Evolutionary conservation across 2,329 filamentous ascomycete genomes (phyloP), one percentile per base, ranked within the genome.

Genomic region (Arthroderma uncinatum): DNA sequence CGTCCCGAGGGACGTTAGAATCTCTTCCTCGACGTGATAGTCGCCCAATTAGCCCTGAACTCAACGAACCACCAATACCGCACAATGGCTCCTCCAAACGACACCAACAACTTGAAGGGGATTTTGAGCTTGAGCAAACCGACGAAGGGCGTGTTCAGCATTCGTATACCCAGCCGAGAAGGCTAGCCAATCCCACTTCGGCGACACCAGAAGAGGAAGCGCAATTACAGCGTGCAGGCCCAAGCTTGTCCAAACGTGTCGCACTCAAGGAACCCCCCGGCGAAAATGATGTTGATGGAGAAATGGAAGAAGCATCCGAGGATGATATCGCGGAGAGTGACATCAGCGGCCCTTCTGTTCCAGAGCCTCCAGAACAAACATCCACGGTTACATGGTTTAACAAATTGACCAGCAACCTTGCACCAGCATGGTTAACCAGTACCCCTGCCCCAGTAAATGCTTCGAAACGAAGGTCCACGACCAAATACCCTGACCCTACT

Each of bases 311-410:
- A 42, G 53, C 12, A 10, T 55, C n/a, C 4, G 37, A 42, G 12
- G 36, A 55, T 23, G 37, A 33, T 19, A 6, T 21, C 10, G 36
- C 30, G 10, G 37, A 55, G 8, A 55, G 21, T 30, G 36, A 55
- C 12, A 39, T 30, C 10, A 40, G n/a, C 12, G 42, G 10, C 7
- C 34, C 37, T 16, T 55, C 53, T 9, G 23, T 42, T 42, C 34
- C 34, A 44, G 23, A 53, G 12, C 52, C 25, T 16, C 53, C 42
- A 12, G 23, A 48, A n/a, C 50, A 37, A 55, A 64, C 25, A 25
- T 33, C 42, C 4, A 57, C 64, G 54, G 67, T 69, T 60, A 69
- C 70, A 58, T 74, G 70, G 72, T 71, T 72, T 54, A 64, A 67
- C 55, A 68, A 61, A 19, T 40, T 65, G 28, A 62, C 64, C 3